Evolutionary conservation across 106 monocot species (phyloP).

Genomic region (Dioscorea zingiberensis): DNA sequence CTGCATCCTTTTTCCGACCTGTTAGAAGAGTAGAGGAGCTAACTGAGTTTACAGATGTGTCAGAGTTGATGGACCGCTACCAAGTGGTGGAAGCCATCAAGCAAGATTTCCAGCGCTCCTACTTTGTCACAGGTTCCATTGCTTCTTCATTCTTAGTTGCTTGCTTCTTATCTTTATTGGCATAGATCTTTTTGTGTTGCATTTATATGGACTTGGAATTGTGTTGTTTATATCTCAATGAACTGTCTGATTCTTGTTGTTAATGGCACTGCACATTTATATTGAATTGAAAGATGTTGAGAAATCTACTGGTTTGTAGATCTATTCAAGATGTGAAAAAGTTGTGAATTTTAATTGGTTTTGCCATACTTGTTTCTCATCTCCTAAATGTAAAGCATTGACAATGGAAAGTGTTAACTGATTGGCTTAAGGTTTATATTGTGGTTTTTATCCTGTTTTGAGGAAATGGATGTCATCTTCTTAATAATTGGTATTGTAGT

Average conservation of each 20-base stretch:
- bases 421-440: too few species aligned
- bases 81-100: constrained; percentile 58
- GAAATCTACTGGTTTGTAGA: not conserved
- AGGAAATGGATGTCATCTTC: too few species aligned
- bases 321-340: too few species aligned
- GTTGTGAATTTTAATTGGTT: too few species aligned
- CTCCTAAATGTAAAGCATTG: too few species aligned
- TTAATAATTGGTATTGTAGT: too few species aligned
- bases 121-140: constrained; percentile 75
- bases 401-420: too few species aligned
- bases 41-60: not conserved
- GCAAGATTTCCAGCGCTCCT: constrained; percentile 65
- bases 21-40: constrained; percentile 3
- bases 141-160: not conserved
- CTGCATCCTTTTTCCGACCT: constrained; percentile 59
- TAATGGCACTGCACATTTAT: not conserved
- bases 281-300: not conserved
- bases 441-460: too few species aligned
- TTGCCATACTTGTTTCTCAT: too few species aligned
- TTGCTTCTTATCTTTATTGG: not conserved
- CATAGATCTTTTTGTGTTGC: not conserved
- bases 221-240: not conserved
- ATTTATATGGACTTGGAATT: not conserved
- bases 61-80: constrained; percentile 15
- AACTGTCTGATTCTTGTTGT: not conserved